Evolutionary conservation across 2,329 filamentous ascomycete genomes (phyloP).

Genomic region (Aureobasidium zeae): DNA sequence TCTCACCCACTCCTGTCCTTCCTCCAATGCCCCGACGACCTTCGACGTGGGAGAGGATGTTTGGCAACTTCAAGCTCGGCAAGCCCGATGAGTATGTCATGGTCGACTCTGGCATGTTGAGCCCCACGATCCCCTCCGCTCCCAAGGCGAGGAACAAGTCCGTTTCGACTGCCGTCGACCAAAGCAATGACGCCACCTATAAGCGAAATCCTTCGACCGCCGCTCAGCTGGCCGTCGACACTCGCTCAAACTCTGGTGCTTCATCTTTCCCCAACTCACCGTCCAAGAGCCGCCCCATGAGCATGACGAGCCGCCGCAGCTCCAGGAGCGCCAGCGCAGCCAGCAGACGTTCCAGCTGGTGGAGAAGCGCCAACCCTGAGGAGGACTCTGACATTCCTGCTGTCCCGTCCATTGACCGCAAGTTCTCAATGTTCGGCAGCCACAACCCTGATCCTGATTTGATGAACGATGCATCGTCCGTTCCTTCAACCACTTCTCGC

Average conservation of each 20-base stretch:
- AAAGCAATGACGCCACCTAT: not conserved
- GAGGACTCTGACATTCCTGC: constrained; percentile 8
- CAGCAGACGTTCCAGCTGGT: constrained; percentile 12
- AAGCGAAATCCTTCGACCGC: constrained; percentile 7
- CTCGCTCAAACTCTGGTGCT: constrained; percentile 1
- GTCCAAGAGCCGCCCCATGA: constrained; percentile 5
- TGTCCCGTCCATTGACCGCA: constrained; percentile 13
- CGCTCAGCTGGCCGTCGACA: not conserved
- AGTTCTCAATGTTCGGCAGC: constrained; percentile 11
- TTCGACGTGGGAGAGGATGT: constrained; percentile 14
- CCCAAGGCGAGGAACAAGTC: constrained; percentile 1
- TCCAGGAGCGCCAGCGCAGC: constrained; percentile 8
- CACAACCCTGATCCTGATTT: constrained; percentile 5
- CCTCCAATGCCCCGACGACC: constrained; percentile 1
- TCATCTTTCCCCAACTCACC: not conserved
- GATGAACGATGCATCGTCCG: not conserved
- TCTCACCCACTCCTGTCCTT: constrained; percentile 13
- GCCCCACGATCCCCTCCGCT: not conserved
- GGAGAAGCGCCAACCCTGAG: constrained; percentile 13
- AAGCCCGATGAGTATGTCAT: not conserved
- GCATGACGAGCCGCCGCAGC: constrained; percentile 12
- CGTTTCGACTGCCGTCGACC: constrained; percentile 1
- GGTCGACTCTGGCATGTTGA: not conserved
- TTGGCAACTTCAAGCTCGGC: constrained; percentile 11
- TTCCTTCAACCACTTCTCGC: constrained; percentile 8